Conservation (phyloP, 2,329 filamentous ascomycete species). For the Dryadomyces sulphureus region DNA sequence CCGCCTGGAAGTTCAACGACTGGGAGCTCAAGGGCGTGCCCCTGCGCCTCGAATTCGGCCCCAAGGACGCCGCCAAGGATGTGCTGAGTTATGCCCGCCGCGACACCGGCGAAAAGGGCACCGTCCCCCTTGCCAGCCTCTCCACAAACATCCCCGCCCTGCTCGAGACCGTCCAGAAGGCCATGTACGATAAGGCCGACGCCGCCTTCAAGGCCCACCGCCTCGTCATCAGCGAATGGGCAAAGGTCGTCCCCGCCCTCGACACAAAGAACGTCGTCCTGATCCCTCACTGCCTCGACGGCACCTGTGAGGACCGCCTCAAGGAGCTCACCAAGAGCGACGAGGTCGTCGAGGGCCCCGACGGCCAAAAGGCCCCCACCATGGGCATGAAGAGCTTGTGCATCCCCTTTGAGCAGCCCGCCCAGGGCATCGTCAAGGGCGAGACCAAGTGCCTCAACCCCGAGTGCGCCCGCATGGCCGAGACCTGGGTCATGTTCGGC, state of each 20-base stretch:
- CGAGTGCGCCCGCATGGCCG: conserved; percentile 60
- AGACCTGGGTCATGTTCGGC: conserved; percentile 90
- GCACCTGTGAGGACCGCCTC: conserved; percentile 81
- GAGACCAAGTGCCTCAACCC: conserved; percentile 89
- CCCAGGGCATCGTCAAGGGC: conserved; percentile 59
- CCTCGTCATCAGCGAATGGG: conserved; percentile 71
- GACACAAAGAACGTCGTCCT: conserved; percentile 87
- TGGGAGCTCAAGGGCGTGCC: conserved; percentile 96
- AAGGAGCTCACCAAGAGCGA: conserved; percentile 81
- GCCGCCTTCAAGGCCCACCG: conserved; percentile 67
- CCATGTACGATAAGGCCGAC: conserved; percentile 67
- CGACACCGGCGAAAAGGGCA: conserved; percentile 72
- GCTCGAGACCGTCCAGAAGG: conserved; percentile 77
- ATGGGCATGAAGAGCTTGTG: conserved; percentile 58
- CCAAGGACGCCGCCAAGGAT: conserved; percentile 77
- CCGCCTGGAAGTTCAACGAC: conserved; percentile 97
- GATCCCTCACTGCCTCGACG: conserved; percentile 74
- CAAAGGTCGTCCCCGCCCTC: conserved; percentile 76
- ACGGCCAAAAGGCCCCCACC: conserved; percentile 37
- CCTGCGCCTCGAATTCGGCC: conserved; percentile 86
- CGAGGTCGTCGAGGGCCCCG: conserved; percentile 33
- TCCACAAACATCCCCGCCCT: conserved; percentile 60
- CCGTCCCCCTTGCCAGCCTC: conserved; percentile 62
- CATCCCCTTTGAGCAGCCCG: conserved; percentile 72
- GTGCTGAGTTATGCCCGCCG: conserved; percentile 77